Evolutionary conservation across 2,329 filamentous ascomycete genomes (phyloP), one percentile per base, ranked within the genome.

Genomic region (Colletotrichum chlorophyti): DNA sequence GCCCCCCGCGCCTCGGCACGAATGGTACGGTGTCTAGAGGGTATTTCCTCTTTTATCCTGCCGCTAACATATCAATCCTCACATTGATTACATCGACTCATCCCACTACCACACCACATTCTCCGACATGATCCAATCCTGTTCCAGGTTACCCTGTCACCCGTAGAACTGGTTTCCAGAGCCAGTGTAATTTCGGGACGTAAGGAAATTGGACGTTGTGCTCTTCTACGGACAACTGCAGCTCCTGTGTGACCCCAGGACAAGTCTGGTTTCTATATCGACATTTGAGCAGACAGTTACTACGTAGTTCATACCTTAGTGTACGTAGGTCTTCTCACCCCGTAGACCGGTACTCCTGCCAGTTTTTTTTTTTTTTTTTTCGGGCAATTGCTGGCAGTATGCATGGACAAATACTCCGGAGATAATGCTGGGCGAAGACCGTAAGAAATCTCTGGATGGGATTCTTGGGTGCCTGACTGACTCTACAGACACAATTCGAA

Each of bases 91-190:
- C 32, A 37, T 48, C 47, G 40, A 52, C 47, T 52, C 47, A 38
- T 57, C 46, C 53, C 53, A 57, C 47, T 21, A 45, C 54, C 54
- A 58, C 49, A 58, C 49, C 54, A 42, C 23, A 34, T 31, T 35
- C 15, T 41, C 7, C 27, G 37, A 14, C 34, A 34, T 15, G 15
- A 11, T 32, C 47, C 38, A 48, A 42, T 46, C 35, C n/a, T n/a
- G 21, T 17, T 17, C 42, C 17, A 34, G 19, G 23, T 40, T 21
- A 41, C 43, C 15, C 14, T 21, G 23, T 12, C 24, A 21, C 54
- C 35, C 41, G 26, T 12, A 27, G 49, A 21, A 43, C 50, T 26
- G 15, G 27, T 46, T 26, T 24, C 23, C 51, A 26, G 31, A 21
- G 37, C 24, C 45, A 55, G 42, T 10, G 15, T 40, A 50, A 17